phyloP scores from a whole-genome alignment of 2,329 filamentous ascomycete species.

The Aspergillus udagawae region DNA sequence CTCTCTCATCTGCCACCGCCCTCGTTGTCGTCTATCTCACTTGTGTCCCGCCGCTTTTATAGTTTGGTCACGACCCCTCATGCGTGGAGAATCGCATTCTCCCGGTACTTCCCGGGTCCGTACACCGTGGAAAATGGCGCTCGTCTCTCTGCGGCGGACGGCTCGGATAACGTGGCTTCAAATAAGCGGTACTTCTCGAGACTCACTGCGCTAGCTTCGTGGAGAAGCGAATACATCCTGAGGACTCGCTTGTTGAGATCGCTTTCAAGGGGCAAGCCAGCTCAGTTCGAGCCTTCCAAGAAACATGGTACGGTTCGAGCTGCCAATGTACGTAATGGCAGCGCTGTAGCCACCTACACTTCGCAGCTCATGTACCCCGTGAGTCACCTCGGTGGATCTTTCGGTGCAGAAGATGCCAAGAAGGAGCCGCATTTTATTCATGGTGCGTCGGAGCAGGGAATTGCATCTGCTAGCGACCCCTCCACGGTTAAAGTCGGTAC shows the following conservation, averaged over 20 bases:
- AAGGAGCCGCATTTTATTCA: constrained; percentile 77
- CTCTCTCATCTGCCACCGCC: constrained; percentile 84
- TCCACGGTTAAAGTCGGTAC: constrained; percentile 67
- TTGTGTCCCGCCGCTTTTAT: constrained; percentile 86
- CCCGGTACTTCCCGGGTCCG: constrained; percentile 81
- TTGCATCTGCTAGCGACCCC: constrained; percentile 79
- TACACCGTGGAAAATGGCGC: constrained; percentile 49
- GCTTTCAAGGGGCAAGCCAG: constrained; percentile 74
- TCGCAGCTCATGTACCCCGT: constrained; percentile 76
- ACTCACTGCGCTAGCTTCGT: constrained; percentile 79
- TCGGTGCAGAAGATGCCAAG: constrained; percentile 62
- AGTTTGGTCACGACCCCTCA: constrained; percentile 83
- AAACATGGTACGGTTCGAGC: constrained; percentile 52
- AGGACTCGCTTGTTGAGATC: constrained; percentile 80
- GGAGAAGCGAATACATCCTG: constrained; percentile 92
- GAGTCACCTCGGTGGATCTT: constrained; percentile 74
- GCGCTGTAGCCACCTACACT: constrained; percentile 77
- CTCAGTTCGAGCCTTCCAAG: constrained; percentile 47
- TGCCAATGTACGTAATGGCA: constrained; percentile 60
- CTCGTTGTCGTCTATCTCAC: constrained; percentile 74
- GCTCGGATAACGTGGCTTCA: constrained; percentile 57
- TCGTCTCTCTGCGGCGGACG: constrained; percentile 44
- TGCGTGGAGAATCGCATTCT: constrained; percentile 89
- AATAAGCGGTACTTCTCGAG: constrained; percentile 78
- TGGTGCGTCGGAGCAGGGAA: constrained; percentile 72